Evolutionary conservation across 1,284 basidiomycete species (phyloP), one percentile per base, ranked within the genome.

Genomic region (Ganoderma lingzhi): DNA sequence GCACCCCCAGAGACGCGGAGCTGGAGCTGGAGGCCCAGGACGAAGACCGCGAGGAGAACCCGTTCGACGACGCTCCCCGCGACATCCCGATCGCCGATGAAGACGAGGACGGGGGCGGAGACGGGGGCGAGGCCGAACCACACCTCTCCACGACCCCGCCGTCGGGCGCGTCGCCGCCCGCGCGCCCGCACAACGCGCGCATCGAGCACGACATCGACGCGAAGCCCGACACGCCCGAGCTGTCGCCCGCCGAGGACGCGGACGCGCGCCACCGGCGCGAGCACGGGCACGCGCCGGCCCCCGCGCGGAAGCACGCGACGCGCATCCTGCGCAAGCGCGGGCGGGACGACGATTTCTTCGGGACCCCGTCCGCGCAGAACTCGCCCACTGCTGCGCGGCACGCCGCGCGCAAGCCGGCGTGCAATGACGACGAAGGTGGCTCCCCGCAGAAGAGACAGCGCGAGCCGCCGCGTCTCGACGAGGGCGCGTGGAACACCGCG

Each of bases 401-500:
- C 3, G 53, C 69, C 30, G 68, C 70, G 5, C 72, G 66, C n/a
- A 55, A 41, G 30, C 2, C n/a, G 9, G 6, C 41, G 23, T 61
- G 14, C 41, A 17, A 19, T 6, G 6, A 8, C 4, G 32, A n/a
- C 2, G 37, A 9, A 15, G 14, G 23, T 6, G 56, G n/a, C 45
- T 42, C 59, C 30, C 23, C 62, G 23, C 65, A n/a, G 53, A 65
- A 44, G n/a, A 67, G 28, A 55, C 56, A 62, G 55, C 45, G 66
- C n/a, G 70, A 73, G 56, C 77, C 73, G 0, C 75, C 76, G 32
- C 66, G 74, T 6, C 66, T 77, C n/a, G 70, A 70, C 14, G 74
- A 77, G 37, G 77, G 78, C 23, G 70, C 74, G 8, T 77, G 71
- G 62, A 77, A 74, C 56, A 76, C 67, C 51, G 76, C 76, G 28